Percentiles rank a stretch among this genome's conserved stretches.
Evolutionary conservation across 768 basidiomycete species (phyloP).

Genomic region (Pleurotus sapidus): DNA sequence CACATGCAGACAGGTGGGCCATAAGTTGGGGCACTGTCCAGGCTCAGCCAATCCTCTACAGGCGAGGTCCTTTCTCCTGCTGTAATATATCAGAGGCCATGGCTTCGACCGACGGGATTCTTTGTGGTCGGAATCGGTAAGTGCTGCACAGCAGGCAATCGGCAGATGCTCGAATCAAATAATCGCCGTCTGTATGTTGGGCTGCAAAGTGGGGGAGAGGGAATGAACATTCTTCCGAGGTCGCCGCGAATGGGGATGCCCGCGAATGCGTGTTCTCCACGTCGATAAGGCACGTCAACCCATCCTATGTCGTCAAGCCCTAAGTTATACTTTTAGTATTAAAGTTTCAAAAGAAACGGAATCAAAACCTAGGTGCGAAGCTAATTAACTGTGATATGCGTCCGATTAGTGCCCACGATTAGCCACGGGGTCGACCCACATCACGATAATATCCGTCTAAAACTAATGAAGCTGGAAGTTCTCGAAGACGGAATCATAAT

Average conservation of each 20-base stretch:
- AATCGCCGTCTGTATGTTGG: no score
- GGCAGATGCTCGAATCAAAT: no score
- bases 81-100: no score
- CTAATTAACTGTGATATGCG: background rate
- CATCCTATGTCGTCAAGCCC: constrained; percentile 7
- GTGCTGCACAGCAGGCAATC: no score
- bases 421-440: background rate
- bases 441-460: background rate
- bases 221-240: background rate
- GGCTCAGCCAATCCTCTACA: no score
- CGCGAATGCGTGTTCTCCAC: background rate
- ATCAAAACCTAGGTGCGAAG: background rate
- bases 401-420: background rate
- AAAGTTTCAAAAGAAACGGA: constrained; percentile 1
- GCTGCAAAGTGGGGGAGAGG: background rate
- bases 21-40: no score
- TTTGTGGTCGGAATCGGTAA: no score
- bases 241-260: background rate
- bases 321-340: constrained; percentile 3
- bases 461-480: background rate
- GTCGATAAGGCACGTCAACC: background rate
- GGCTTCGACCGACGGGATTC: no score
- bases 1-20: no score
- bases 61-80: no score
- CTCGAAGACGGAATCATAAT: no score